Percentiles rank a stretch among this genome's conserved stretches.
Evolutionary conservation across 352 stramenopile genomes (phyloP).

Genomic region (Phytophthora foliorum): DNA sequence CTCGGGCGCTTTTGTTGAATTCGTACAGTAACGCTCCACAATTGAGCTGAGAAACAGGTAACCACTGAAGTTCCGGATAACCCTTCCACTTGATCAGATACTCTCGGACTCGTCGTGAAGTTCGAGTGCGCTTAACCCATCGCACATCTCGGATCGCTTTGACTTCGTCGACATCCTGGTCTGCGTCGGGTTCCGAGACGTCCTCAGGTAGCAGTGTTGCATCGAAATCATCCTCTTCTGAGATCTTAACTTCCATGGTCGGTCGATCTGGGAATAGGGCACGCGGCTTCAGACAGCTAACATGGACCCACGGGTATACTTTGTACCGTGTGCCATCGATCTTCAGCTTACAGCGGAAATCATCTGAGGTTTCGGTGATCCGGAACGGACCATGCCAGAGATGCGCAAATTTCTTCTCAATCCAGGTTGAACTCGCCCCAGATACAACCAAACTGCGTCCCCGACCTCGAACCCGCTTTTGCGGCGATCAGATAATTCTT

Average conservation of each 20-base stretch:
- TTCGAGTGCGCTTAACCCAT: neutral
- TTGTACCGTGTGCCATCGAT: conserved; percentile 6
- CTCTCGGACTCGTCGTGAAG: neutral
- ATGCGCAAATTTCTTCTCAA: conserved; percentile 2
- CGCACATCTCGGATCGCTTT: conserved; percentile 3
- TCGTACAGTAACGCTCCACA: conserved; percentile 2
- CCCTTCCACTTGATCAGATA: neutral
- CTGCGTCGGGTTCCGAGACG: neutral
- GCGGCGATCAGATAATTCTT: too few species aligned
- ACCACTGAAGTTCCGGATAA: neutral
- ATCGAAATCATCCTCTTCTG: too few species aligned
- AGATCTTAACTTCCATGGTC: too few species aligned
- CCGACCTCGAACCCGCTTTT: too few species aligned
- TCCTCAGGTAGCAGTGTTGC: conserved; percentile 3
- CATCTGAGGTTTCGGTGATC: neutral
- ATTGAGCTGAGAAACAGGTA: conserved; percentile 1
- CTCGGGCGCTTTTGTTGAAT: conserved; percentile 4
- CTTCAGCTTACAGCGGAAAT: conserved; percentile 5
- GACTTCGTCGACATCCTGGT: neutral
- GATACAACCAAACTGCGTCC: neutral
- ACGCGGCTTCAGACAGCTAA: too few species aligned
- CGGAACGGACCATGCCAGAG: conserved; percentile 2
- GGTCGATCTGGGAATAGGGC: too few species aligned
- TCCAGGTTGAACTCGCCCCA: neutral
- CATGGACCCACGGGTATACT: neutral